A percentile compares a stretch with the other conserved stretches of the same genome.
Conservation (phyloP, 495 filamentous ascomycete species). For the Cercophora newfieldiana region DNA sequence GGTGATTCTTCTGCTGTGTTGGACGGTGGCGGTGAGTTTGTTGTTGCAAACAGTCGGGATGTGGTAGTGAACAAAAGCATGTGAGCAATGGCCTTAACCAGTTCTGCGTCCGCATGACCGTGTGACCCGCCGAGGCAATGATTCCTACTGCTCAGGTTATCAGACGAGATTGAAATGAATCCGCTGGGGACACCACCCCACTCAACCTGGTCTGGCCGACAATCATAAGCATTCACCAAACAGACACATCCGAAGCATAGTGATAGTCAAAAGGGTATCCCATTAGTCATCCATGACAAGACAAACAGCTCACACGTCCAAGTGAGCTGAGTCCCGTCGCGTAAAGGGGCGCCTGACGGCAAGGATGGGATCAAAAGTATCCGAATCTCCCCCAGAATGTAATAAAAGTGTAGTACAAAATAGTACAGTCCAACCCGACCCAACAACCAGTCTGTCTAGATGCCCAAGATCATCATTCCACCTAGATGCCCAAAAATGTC, state of each 20-base stretch:
- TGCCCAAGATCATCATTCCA: not conserved
- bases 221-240: not conserved
- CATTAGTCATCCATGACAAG: not conserved
- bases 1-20: no score
- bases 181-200: no score
- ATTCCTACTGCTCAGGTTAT: no score
- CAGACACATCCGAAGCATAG: not conserved
- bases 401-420: not conserved
- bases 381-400: not conserved
- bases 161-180: no score
- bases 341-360: not conserved
- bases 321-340: not conserved
- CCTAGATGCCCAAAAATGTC: not conserved
- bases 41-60: no score
- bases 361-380: not conserved
- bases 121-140: no score
- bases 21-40: no score
- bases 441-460: constrained; percentile 1
- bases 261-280: not conserved
- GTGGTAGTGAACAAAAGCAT: no score
- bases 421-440: not conserved
- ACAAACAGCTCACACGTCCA: not conserved
- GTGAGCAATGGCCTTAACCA: no score
- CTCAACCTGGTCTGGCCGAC: no score
- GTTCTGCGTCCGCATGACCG: no score